A percentile compares a stretch with the other conserved stretches of the same genome.
These are phyloP conservation scores for Leptomonas pyrrhocoris DNA, from an alignment of 208 protist species.

Conservation along the genomic window DNA sequence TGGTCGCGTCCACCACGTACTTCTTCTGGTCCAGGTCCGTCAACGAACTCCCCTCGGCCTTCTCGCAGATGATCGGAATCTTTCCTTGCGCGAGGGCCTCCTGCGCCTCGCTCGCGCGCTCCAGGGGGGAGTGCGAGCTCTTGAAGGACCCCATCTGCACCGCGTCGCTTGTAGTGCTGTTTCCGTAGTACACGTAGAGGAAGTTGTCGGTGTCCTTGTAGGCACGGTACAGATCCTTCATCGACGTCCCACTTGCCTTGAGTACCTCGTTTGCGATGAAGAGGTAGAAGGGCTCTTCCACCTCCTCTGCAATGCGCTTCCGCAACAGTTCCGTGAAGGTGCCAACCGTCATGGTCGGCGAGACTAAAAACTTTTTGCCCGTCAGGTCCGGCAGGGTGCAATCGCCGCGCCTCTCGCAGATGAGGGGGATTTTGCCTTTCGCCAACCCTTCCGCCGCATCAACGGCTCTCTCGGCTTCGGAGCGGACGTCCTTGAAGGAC, in stretches of 20 bases:
- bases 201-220: constrained; percentile 92
- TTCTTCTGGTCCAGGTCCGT: constrained; percentile 88
- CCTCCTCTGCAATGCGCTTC: constrained; percentile 27
- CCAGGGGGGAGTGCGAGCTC: constrained; percentile 43
- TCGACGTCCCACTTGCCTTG: constrained; percentile 34
- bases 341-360: constrained; percentile 25
- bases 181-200: constrained; percentile 72
- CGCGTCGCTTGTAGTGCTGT: constrained; percentile 52
- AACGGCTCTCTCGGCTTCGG: constrained; percentile 48
- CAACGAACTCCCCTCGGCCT: constrained; percentile 70
- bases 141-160: constrained; percentile 25
- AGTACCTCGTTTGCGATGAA: constrained; percentile 26
- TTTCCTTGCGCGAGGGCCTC: constrained; percentile 35
- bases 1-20: constrained; percentile 28
- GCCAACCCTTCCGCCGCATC: constrained; percentile 45
- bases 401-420: constrained; percentile 88
- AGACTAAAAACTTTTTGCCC: constrained; percentile 76
- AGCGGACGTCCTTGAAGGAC: constrained; percentile 39
- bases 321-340: constrained; percentile 31
- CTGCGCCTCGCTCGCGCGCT: constrained; percentile 49
- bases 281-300: constrained; percentile 22
- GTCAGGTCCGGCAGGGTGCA: constrained; percentile 82
- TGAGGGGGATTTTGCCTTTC: constrained; percentile 49
- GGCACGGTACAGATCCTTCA: constrained; percentile 67
- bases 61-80: constrained; percentile 89